Base-by-base conservation (phyloP, 2,329 filamentous ascomycete genomes). In the Phymatotrichopsis omnivora region DNA sequence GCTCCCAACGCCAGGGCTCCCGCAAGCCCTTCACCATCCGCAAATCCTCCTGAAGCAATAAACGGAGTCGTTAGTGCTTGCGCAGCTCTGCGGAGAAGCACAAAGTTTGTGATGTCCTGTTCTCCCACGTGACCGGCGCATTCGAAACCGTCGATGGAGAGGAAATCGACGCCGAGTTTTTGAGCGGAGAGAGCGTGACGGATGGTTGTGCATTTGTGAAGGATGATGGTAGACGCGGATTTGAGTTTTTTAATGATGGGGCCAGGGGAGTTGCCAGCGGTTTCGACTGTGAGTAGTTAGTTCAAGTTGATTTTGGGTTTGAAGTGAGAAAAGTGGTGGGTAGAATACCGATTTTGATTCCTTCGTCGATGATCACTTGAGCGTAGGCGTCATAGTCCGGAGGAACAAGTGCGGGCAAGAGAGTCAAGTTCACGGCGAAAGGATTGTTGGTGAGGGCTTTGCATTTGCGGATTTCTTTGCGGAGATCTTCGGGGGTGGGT, bases 171-270 rank as follows among this genome's bases (percentile, higher is more conserved):
- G 53, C 91, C 91, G 29, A 96, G 78, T 67, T 93, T 94, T 48
- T 93, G 74, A 37, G 91, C 91, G 55, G 82, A 86, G 64, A 85
- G 76, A 16, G 91, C 91, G 63, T 98, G 91, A 44, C 86, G 73
- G 67, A 98, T 93, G 4, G 85, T 93, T 7, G 91, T 98, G 71
- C 91, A 96, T 69, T 98, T 98, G 75, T 98, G 91, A 45, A 98
- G 70, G 58, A 98, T 78, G 45, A 75, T 89, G 59, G 76, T 75
- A 28, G 47, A 48, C 45, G 77, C 78, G 5, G 80, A 82, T 69
- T 96, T 98, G 43, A 98, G 74, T 69, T 85, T 76, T 62, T 76
- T 72, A 64, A 98, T 96, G 54, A 98, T 80, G 3, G 87, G 86
- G 1, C 86, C 91, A 0, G 91, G 91, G 59, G 73, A 80, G 70